Base-by-base conservation (phyloP, 1,284 basidiomycete genomes). In the Meira miltonrushii region DNA sequence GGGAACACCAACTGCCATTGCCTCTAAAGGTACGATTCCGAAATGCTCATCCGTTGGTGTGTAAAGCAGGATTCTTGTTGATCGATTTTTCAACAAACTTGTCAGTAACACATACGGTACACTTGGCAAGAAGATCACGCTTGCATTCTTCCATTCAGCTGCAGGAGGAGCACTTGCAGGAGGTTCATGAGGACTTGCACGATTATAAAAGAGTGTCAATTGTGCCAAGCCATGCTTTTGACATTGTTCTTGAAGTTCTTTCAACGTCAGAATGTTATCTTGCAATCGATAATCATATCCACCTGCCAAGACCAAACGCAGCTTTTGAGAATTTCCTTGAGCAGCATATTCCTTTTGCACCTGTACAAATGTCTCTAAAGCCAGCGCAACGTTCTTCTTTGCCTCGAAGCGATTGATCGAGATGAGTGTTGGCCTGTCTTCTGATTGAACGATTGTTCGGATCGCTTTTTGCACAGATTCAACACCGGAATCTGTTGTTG, bases 11-110 rank as follows among this genome's bases (percentile, higher is more conserved):
- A 88, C 92, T 1, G 87, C 85, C 92, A 97, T 96, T 0, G 86
- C 93, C 78, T 98, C 95, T 5, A 97, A 84, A 0, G 94, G 94
- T 0, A 89, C 93, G 68, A 98, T 97, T 1, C 94, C 94, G 75
- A 98, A 95, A 79, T 98, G 94, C 75, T 98, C 94, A 78, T 95
- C 93, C 1, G 85, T 82, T 0, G 95, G 94, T 0, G 95, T 98
- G 79, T 98, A 98, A 2, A 97, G 83, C 0, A 98, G 82, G 7
- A 62, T 69, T 5, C 57, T 57, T 11, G 66, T 65, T 19, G 50
- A 38, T 4, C 56, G 54, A 52, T 67, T 64, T 13, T 65, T 59
- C 49, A 77, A 58, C 6, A 76, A 61, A 12, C 69, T 62, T 43
- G 67, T 66, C 43, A 77, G 68, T 12, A 76, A 53, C 10, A 72